These are phyloP conservation scores for Metschnikowia continentalis DNA, from an alignment of 805 yeast genomes.

Conservation along the genomic window DNA sequence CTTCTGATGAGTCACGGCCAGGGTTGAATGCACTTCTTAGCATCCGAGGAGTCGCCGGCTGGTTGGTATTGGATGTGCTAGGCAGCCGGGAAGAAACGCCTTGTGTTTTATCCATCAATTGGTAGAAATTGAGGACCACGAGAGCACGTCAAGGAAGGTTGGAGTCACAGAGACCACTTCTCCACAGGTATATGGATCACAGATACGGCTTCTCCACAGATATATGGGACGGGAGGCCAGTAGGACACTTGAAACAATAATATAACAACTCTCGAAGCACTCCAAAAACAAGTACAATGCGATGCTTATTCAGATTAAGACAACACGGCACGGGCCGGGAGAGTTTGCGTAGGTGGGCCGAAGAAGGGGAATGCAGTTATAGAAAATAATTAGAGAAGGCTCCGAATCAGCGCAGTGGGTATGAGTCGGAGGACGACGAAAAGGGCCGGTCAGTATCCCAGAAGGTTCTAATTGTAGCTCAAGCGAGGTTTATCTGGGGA, in stretches of 20 bases:
- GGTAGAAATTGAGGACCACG: neutral
- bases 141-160: neutral
- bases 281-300: neutral
- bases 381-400: neutral
- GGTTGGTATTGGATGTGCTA: conserved; percentile 12
- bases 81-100: neutral
- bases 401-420: neutral
- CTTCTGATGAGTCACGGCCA: conserved; percentile 6
- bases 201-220: neutral
- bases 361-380: neutral
- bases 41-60: conserved; percentile 71
- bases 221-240: neutral
- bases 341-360: neutral
- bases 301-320: neutral
- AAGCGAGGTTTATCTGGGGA: neutral
- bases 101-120: neutral
- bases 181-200: neutral
- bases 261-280: neutral
- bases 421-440: neutral
- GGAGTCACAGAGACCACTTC: neutral
- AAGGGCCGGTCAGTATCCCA: neutral
- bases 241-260: neutral
- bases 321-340: neutral
- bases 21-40: conserved; percentile 43
- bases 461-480: conserved; percentile 1